These are phyloP conservation scores for Colletotrichum costaricense DNA, from an alignment of 2,329 filamentous ascomycete species.

Conservation along the genomic window DNA sequence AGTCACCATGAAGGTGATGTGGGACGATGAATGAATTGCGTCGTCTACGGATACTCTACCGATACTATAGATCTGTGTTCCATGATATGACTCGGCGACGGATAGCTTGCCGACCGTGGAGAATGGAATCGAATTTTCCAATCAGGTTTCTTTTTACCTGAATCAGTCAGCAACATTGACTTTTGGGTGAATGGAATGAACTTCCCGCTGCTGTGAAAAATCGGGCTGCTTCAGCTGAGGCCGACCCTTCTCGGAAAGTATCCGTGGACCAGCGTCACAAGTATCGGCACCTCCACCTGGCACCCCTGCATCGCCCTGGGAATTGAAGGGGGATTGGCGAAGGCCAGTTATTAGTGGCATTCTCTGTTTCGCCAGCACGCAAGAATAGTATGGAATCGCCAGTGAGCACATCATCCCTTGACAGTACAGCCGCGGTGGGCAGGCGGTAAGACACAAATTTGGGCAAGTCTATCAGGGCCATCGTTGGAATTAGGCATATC, in stretches of 20 bases:
- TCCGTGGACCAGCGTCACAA: neutral
- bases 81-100: neutral
- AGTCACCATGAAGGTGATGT: constrained; percentile 64
- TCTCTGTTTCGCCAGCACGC: neutral
- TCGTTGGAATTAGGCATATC: neutral
- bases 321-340: neutral
- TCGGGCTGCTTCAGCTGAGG: neutral
- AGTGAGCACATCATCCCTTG: neutral
- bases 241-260: neutral
- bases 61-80: neutral
- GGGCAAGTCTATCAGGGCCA: too few species aligned
- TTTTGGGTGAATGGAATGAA: neutral
- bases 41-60: neutral
- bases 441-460: neutral
- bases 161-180: neutral
- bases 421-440: neutral
- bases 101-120: neutral
- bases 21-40: constrained; percentile 47
- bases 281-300: neutral
- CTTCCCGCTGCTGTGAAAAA: neutral
- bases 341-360: neutral
- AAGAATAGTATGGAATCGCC: too few species aligned
- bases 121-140: neutral
- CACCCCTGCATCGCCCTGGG: neutral
- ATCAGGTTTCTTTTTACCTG: neutral